Percentiles rank a stretch among this genome's conserved stretches.
phyloP scores from a whole-genome alignment of 2,329 filamentous ascomycete genomes.

The Talaromyces funiculosus region DNA sequence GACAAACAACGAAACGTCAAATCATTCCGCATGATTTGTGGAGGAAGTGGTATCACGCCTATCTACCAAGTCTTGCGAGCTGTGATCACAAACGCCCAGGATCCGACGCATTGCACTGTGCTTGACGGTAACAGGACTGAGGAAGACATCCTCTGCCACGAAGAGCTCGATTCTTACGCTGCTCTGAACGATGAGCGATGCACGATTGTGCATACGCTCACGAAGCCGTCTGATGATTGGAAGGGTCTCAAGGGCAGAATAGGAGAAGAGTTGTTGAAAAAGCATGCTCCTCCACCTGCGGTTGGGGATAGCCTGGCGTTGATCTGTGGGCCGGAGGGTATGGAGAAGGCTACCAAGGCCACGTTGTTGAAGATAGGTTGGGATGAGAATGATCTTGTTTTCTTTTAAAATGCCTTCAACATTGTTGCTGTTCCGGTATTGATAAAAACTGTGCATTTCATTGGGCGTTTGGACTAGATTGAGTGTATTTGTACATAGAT shows the following conservation, averaged over 20 bases:
- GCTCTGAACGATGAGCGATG: constrained; percentile 50
- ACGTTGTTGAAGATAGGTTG: constrained; percentile 61
- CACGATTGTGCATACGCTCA: constrained; percentile 64
- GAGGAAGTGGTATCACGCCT: constrained; percentile 85
- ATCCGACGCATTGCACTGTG: constrained; percentile 64
- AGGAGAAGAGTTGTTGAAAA: constrained; percentile 55
- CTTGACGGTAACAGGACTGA: constrained; percentile 72
- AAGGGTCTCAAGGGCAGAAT: constrained; percentile 63
- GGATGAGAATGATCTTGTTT: constrained; percentile 65
- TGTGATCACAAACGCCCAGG: constrained; percentile 59
- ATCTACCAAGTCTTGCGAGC: constrained; percentile 78
- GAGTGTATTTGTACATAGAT: constrained; percentile 2
- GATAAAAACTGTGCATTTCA: background rate
- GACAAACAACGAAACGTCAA: constrained; percentile 53
- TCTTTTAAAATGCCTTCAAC: constrained; percentile 55
- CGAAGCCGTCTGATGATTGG: constrained; percentile 60
- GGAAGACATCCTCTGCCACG: constrained; percentile 74
- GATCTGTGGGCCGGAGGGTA: constrained; percentile 69
- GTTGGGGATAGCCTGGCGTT: constrained; percentile 59
- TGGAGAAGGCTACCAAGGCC: constrained; percentile 63
- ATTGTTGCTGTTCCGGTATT: background rate
- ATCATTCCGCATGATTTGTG: constrained; percentile 80
- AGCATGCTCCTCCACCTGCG: constrained; percentile 41
- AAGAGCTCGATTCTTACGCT: constrained; percentile 63
- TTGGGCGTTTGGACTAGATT: background rate